phyloP scores from a whole-genome alignment of 345 rosid species.

The Lumnitzera littorea region DNA sequence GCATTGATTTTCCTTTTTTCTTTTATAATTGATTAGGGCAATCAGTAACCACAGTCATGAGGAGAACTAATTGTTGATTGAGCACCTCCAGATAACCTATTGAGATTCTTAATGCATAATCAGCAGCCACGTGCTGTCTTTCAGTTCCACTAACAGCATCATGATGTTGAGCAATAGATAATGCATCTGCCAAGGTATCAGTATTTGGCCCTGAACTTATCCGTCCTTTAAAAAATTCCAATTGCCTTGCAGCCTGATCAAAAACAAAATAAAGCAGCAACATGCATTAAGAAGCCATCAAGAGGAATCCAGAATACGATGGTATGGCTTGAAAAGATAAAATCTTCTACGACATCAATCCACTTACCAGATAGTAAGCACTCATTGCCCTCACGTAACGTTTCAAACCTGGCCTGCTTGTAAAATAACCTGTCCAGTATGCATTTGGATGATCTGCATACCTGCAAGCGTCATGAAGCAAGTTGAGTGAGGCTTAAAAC shows the following conservation, averaged over 20 bases:
- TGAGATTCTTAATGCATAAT: slow-evolving; percentile 85
- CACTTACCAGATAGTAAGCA: slow-evolving; percentile 73
- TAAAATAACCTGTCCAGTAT: slow-evolving; percentile 96
- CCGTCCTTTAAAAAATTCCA: slow-evolving; percentile 76
- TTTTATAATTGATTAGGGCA: too few species aligned
- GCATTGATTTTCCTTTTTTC: too few species aligned
- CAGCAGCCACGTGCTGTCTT: slow-evolving; percentile 94
- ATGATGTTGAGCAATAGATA: slow-evolving; percentile 95
- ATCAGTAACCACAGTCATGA: too few species aligned
- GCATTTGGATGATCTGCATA: slow-evolving; percentile 92
- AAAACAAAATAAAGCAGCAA: slow-evolving; percentile 6
- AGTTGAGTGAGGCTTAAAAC: slow-evolving; percentile 2
- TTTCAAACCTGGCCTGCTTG: slow-evolving; percentile 84
- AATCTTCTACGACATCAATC: background rate
- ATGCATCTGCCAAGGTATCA: slow-evolving; percentile 66
- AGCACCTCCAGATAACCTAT: slow-evolving; percentile 75
- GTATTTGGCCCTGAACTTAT: slow-evolving; percentile 54
- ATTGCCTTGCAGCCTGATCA: slow-evolving; percentile 73
- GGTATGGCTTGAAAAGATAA: background rate
- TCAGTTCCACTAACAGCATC: slow-evolving; percentile 97
- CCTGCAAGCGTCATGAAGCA: slow-evolving; percentile 27
- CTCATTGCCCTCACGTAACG: slow-evolving; percentile 75
- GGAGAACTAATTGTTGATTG: slow-evolving; percentile 1
- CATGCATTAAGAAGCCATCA: background rate
- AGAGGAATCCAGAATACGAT: too few species aligned